Evolutionary conservation across 1,139 yeast genomes (phyloP), one percentile per base, ranked within the genome.

Genomic region (Sugiyamaella japonica): DNA sequence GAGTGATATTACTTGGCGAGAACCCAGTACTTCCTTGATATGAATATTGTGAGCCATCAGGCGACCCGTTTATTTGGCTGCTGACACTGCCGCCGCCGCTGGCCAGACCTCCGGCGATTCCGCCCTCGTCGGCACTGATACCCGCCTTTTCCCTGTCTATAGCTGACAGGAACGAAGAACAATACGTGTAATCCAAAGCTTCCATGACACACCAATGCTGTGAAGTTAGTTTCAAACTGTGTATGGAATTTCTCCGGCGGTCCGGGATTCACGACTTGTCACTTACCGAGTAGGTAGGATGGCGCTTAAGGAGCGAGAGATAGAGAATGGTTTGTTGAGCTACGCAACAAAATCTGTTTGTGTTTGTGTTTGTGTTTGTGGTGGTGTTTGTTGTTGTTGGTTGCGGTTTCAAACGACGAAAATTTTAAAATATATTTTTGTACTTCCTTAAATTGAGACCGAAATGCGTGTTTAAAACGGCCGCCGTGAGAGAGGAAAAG

Each of bases 131-230:
- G 13, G 16, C 48, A 15, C 39, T 31, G 7, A 16, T 16, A 12
- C 9, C 17, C 2, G 29, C 29, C 13, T 47, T 50, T 9, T 60
- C 60, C 1, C 50, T 31, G 31, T 60, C 63, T 49, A 62, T 49
- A n/a, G 60, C 53, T 15, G 54, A 54, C 49, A 62, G 42, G 52
- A 62, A 61, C 31, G 56, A 56, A 41, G 58, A 56, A 53, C 62
- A 59, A 55, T 59, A 47, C 17, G 43, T 20, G 28, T 47, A 49
- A 32, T 49, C 48, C 15, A 49, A 29, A 34, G 52, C 50, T 29
- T 47, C 50, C 50, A 47, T 46, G 34, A 13, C 31, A 20, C 15
- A 10, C 3, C 12, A 10, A 25, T 40, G 20, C 20, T 40, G 20
- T 28, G 2, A 3, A 16, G 20, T 20, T 20, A 20, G 28, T 40